Percentiles rank a stretch among this genome's conserved stretches.
phyloP scores from a whole-genome alignment of 495 filamentous ascomycete species.

The Clohesyomyces aquaticus region DNA sequence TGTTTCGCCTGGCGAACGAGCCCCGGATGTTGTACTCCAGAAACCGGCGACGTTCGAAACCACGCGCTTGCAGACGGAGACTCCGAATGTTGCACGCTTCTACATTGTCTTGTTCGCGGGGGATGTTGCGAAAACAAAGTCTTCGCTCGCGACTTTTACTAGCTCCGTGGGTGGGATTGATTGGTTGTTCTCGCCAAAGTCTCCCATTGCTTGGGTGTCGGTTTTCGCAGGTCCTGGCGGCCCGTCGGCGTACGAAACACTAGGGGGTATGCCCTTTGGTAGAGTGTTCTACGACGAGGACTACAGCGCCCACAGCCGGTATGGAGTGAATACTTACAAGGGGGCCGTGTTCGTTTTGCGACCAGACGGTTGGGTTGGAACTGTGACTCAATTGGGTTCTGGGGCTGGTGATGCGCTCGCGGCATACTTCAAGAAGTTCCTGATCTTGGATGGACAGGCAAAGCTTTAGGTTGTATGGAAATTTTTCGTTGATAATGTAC shows the following conservation, averaged over 20 bases:
- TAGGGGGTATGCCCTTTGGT: conserved; percentile 46
- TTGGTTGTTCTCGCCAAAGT: conserved; percentile 8
- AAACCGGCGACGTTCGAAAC: conserved; percentile 51
- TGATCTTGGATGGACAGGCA: conserved; percentile 5
- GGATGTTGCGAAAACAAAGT: conserved; percentile 37
- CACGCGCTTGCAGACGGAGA: conserved; percentile 50
- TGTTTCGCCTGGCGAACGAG: conserved; percentile 47
- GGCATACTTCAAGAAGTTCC: conserved; percentile 45
- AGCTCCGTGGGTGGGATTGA: background rate
- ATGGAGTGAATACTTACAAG: conserved; percentile 43
- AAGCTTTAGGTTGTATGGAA: conserved; percentile 2
- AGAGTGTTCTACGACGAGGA: conserved; percentile 49
- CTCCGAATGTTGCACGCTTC: conserved; percentile 48
- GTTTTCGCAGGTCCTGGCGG: conserved; percentile 42
- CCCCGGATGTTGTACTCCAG: conserved; percentile 50
- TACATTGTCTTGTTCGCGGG: conserved; percentile 48
- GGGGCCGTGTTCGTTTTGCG: conserved; percentile 51
- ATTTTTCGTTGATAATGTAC: too few relatives aligned
- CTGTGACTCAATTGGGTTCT: conserved; percentile 35
- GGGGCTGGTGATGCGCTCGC: conserved; percentile 41
- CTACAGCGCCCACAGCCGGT: conserved; percentile 45
- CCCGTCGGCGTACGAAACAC: conserved; percentile 49
- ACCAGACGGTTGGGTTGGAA: conserved; percentile 55
- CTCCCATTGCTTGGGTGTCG: conserved; percentile 45
- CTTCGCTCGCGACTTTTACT: conserved; percentile 25